Conservation (phyloP, 1,284 basidiomycete species). For the Ustilago xerochloae region DNA sequence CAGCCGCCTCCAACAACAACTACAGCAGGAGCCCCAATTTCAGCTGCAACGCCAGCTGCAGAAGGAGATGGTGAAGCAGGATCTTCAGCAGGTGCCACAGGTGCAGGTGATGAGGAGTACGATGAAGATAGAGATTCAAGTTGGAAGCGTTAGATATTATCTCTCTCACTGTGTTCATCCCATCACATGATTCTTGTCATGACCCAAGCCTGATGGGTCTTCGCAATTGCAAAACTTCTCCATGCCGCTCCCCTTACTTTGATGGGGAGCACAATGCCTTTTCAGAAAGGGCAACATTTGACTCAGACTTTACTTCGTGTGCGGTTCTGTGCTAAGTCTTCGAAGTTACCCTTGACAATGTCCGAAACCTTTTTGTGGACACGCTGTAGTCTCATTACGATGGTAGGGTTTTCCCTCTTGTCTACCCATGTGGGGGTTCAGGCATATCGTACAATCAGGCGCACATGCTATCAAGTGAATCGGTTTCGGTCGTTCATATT, state of each 20-base stretch:
- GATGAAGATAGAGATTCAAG: conserved; percentile 55
- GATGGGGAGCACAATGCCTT: background rate
- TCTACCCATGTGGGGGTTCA: no score
- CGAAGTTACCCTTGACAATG: no score
- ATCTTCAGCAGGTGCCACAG: background rate
- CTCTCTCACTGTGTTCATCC: background rate
- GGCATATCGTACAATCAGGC: no score
- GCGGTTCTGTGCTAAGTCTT: no score
- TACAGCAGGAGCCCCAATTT: background rate
- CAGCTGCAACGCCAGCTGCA: background rate
- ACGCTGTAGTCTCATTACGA: no score
- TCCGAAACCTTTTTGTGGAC: no score
- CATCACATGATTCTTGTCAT: background rate
- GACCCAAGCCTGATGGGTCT: background rate
- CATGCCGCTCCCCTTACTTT: background rate
- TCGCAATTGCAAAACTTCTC: conserved; percentile 2
- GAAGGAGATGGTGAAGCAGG: background rate
- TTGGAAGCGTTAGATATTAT: conserved; percentile 50
- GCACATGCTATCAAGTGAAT: no score
- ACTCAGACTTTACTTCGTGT: no score
- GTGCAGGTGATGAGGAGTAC: conserved; percentile 32
- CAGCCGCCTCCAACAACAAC: conserved; percentile 22
- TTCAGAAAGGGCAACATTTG: background rate
- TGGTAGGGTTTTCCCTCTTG: no score
- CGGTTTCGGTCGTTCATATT: no score